Evolutionary conservation across 2,329 filamentous ascomycete genomes (phyloP).

Genomic region (Aureobasidium lini): DNA sequence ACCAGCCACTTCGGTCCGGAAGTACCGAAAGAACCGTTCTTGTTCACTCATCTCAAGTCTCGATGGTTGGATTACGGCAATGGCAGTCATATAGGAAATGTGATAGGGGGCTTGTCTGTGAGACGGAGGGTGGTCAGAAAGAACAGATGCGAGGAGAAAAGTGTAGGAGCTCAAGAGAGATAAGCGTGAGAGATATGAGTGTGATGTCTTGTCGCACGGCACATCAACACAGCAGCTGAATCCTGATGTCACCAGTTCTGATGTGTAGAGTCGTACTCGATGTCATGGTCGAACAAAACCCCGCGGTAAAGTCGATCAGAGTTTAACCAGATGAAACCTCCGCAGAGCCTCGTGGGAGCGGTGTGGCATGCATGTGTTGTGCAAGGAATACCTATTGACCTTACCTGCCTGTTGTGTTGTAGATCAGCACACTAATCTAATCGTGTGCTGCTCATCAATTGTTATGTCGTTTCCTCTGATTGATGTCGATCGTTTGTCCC

Average conservation of each 20-base stretch:
- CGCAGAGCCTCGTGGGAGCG: neutral
- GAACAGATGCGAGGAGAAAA: neutral
- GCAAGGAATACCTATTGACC: neutral
- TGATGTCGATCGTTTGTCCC: neutral
- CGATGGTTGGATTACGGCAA: neutral
- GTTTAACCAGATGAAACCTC: neutral
- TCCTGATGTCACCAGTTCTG: constrained; percentile 7
- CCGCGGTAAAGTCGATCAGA: neutral
- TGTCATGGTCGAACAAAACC: neutral
- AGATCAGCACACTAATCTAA: neutral
- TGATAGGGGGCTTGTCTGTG: neutral
- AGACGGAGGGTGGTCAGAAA: neutral
- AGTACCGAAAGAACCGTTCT: constrained; percentile 74
- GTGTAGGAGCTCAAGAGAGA: neutral
- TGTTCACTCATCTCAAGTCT: constrained; percentile 7
- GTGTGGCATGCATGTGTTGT: neutral
- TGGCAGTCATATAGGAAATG: constrained; percentile 6
- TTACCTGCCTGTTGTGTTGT: neutral
- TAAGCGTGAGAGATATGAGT: neutral
- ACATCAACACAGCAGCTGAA: neutral
- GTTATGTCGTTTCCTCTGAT: neutral
- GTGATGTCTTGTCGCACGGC: neutral
- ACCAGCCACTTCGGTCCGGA: constrained; percentile 69
- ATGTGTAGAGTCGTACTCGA: constrained; percentile 2
- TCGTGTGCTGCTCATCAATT: neutral